Evolutionary conservation across 345 rosid genomes (phyloP), one percentile per base, ranked within the genome.

Genomic region (Garcia nutans): DNA sequence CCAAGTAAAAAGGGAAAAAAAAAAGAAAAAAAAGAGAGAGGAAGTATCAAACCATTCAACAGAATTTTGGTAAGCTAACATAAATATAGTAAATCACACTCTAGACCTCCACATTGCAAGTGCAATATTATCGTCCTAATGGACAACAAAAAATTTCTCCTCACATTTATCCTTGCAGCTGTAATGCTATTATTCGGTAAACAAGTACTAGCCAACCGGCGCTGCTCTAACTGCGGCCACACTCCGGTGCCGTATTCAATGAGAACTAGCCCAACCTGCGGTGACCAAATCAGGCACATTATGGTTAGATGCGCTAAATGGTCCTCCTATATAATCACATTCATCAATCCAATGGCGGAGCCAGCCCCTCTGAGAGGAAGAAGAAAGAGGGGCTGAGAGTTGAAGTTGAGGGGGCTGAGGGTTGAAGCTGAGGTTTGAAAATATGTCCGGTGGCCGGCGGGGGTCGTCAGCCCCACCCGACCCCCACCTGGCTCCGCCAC

Each of bases 331-430:
- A 49, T 41, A 65, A 82, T 90, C 77, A 74, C 78, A n/a, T 87
- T 89, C 62, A 84, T 89, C 69, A 84, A 83, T 76, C 84, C 87
- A 3, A n/a, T n/a, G n/a, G n/a, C n/a, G n/a, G n/a, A n/a, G n/a
- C n/a, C n/a, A n/a, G n/a, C n/a, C n/a, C n/a, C n/a, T n/a, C n/a
- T n/a, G n/a, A n/a, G n/a, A n/a, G n/a, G n/a, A n/a, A n/a, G n/a
- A n/a, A n/a, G n/a, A n/a, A n/a, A n/a, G n/a, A n/a, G n/a, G n/a
- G n/a, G n/a, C n/a, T n/a, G n/a, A n/a, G n/a, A n/a, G n/a, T n/a
- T n/a, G n/a, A n/a, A n/a, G n/a, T n/a, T n/a, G n/a, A n/a, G n/a
- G n/a, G n/a, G n/a, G n/a, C n/a, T n/a, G n/a, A n/a, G n/a, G n/a
- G n/a, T n/a, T n/a, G n/a, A n/a, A n/a, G n/a, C n/a, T n/a, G n/a